These are phyloP conservation scores for Phytophthora pluvialis DNA, from an alignment of 352 stramenopile species.

Conservation along the genomic window DNA sequence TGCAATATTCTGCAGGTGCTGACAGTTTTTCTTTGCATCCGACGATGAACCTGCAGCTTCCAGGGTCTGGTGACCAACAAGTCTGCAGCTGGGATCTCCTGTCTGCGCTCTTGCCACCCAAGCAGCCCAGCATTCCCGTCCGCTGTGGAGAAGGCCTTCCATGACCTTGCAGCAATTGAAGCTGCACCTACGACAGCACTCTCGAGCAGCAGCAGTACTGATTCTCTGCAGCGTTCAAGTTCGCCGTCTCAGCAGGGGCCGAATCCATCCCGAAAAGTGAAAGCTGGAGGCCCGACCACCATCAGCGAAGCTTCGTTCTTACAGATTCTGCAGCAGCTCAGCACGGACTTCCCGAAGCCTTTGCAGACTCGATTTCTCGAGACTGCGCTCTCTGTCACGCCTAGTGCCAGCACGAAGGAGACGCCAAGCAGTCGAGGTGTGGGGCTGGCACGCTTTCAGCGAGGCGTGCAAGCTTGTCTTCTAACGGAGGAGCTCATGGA, in stretches of 20 bases:
- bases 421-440: conserved; percentile 1
- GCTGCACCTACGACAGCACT: not conserved
- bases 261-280: conserved; percentile 4
- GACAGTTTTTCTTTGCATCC: not conserved
- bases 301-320: conserved; percentile 26
- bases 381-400: not conserved
- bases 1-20: too few relatives aligned
- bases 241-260: conserved; percentile 3
- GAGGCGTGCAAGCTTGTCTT: conserved; percentile 29
- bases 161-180: conserved; percentile 24
- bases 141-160: conserved; percentile 29
- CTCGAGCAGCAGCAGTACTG: conserved; percentile 8
- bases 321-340: conserved; percentile 33
- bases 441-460: conserved; percentile 22
- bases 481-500: conserved; percentile 34
- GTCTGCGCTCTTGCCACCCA: conserved; percentile 26
- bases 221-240: conserved; percentile 4
- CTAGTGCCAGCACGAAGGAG: conserved; percentile 2
- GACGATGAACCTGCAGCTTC: conserved; percentile 22
- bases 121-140: conserved; percentile 23
- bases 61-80: conserved; percentile 23
- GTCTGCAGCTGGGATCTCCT: conserved; percentile 15
- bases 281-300: conserved; percentile 6
- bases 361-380: conserved; percentile 26
- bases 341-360: conserved; percentile 23